These are phyloP conservation scores for Kwoniella dendrophila DNA, from an alignment of 768 basidiomycete genomes.

Conservation along the genomic window DNA sequence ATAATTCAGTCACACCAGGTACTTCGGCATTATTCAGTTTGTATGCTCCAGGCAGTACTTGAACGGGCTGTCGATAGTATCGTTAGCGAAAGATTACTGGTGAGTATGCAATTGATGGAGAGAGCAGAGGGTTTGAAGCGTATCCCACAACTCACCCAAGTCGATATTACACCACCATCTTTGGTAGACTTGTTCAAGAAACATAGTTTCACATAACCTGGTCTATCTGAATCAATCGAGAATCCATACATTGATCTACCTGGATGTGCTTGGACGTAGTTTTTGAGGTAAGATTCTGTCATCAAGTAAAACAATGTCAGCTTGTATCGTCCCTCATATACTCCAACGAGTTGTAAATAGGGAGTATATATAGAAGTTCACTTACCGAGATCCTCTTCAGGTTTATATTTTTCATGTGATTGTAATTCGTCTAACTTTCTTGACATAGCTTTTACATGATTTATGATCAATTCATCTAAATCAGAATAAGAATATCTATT, in stretches of 20 bases:
- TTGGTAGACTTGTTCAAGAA: slow-evolving; percentile 81
- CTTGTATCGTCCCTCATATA: neutral
- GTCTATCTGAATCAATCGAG: slow-evolving; percentile 80
- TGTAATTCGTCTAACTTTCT: slow-evolving; percentile 91
- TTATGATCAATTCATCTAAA: slow-evolving; percentile 94
- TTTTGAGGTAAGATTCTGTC: slow-evolving; percentile 80
- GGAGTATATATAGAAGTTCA: slow-evolving; percentile 23
- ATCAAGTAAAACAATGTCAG: neutral
- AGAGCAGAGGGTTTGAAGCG: neutral
- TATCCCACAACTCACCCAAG: slow-evolving; percentile 85
- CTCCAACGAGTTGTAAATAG: too few species aligned
- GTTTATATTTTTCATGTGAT: slow-evolving; percentile 91
- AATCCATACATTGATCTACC: slow-evolving; percentile 95
- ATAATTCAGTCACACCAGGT: slow-evolving; percentile 86
- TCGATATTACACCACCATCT: slow-evolving; percentile 78
- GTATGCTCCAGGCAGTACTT: slow-evolving; percentile 61
- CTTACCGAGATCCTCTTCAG: slow-evolving; percentile 88
- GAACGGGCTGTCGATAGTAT: slow-evolving; percentile 44
- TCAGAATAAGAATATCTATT: slow-evolving; percentile 81
- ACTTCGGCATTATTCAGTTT: slow-evolving; percentile 87
- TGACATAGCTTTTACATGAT: slow-evolving; percentile 91
- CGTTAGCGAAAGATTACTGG: neutral
- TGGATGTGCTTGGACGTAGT: slow-evolving; percentile 88
- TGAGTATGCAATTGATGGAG: neutral
- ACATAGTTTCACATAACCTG: slow-evolving; percentile 90